Evolutionary conservation across 1,139 yeast genomes (phyloP), one percentile per base, ranked within the genome.

Genomic region (Debaryomyces fabryi): DNA sequence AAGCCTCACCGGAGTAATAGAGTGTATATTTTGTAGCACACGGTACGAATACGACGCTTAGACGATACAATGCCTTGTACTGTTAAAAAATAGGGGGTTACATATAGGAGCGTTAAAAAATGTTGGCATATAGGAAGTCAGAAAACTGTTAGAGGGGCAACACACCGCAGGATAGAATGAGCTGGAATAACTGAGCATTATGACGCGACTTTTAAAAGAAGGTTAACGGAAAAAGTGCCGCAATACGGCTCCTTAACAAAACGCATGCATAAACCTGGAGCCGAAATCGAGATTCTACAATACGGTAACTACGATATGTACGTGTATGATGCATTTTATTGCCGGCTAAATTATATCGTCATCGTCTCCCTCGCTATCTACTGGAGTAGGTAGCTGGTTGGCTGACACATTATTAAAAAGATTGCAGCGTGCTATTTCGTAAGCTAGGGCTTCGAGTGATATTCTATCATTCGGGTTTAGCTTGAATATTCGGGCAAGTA

Each of bases 381-480:
- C 24, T 8, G 45, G 45, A 8, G 40, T 42, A 3, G 39, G 45
- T 34, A 42, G 16, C 30, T 42, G 39, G 18, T 13, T 38, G 23
- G 9, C n/a, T n/a, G 9, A 8, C 23, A 5, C 15, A 10, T 72
- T 73, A 41, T 63, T 56, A 59, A 72, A 75, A 53, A 74, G 70
- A 50, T 75, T 72, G 52, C 83, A 72, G 25, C 58, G 58, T 4
- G 72, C 56, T 13, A 80, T 62, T 51, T 71, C 74, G 10, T 64
- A 60, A 51, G 73, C 65, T 51, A 89, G 74, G 29, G 75, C 71
- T 21, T 71, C 61, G 45, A 88, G 68, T 4, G 78, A 59, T 3
- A 84, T 79, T 59, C 96, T 78, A 40, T 79, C 79, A 58, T 73
- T 74, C 12, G 96, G 96, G 58, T 86, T 81, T 46, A 84, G 66